These are phyloP conservation scores for Xerocomellus chrysenteron DNA, from an alignment of 768 basidiomycete species.

Conservation along the genomic window DNA sequence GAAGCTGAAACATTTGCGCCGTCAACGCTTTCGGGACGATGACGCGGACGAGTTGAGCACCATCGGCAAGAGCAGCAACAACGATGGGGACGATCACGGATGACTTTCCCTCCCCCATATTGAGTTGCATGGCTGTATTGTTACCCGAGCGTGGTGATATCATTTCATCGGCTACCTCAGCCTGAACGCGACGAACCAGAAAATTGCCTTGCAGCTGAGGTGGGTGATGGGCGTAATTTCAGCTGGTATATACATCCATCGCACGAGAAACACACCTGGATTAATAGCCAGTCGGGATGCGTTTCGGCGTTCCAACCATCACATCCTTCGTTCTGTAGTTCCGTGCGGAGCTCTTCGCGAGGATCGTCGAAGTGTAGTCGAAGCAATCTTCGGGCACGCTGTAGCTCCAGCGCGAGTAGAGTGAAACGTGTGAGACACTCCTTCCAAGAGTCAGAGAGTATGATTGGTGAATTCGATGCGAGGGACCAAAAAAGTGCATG, in stretches of 20 bases:
- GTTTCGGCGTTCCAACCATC: conserved; percentile 13
- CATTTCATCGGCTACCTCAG: conserved; percentile 27
- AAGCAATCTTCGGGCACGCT: conserved; percentile 15
- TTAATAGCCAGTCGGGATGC: conserved; percentile 42
- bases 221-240: too few species aligned
- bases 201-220: conserved; percentile 43
- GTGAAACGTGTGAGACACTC: conserved; percentile 29
- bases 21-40: conserved; percentile 48
- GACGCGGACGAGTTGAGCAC: conserved; percentile 44
- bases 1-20: conserved; percentile 46
- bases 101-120: conserved; percentile 30
- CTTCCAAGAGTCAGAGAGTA: conserved; percentile 26
- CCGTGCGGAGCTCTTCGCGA: conserved; percentile 30
- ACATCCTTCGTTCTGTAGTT: conserved; percentile 23
- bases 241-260: neutral
- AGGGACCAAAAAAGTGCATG: conserved; percentile 29
- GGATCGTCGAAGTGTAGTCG: conserved; percentile 19
- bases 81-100: conserved; percentile 47
- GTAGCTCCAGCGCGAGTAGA: conserved; percentile 23
- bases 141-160: too few species aligned
- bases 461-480: conserved; percentile 15
- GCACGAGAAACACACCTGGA: conserved; percentile 31
- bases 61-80: conserved; percentile 40
- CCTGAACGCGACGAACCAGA: conserved; percentile 40
- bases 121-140: too few species aligned